Conservation (phyloP, 192 early-diverging fungal species). For the Phycomyces blakesleeanus region DNA sequence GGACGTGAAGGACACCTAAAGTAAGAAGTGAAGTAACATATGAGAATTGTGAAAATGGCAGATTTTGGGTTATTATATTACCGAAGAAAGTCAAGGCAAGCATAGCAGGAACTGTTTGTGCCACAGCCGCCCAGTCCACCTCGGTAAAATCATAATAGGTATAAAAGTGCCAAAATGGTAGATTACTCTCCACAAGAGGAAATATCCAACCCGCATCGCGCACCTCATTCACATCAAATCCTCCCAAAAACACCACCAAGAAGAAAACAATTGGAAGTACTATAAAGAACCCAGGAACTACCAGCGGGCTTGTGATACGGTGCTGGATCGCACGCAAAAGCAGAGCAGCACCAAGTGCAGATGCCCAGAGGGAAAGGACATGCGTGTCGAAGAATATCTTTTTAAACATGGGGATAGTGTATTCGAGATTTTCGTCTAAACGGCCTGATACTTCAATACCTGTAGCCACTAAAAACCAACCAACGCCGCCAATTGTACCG, state of each 20-base stretch:
- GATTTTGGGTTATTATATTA: background rate
- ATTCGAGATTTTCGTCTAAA: constrained; percentile 51
- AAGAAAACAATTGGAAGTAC: constrained; percentile 78
- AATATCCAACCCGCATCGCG: constrained; percentile 85
- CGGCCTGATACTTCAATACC: constrained; percentile 84
- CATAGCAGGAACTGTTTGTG: constrained; percentile 82
- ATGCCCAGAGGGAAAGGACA: constrained; percentile 76
- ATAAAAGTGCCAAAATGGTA: constrained; percentile 89
- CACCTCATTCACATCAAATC: constrained; percentile 60
- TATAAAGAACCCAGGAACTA: constrained; percentile 91
- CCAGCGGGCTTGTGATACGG: constrained; percentile 64
- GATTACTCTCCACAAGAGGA: constrained; percentile 59
- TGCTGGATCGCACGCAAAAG: constrained; percentile 69
- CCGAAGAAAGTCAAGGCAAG: constrained; percentile 91
- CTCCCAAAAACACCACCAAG: constrained; percentile 50
- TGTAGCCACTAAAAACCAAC: constrained; percentile 90
- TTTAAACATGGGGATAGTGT: constrained; percentile 55
- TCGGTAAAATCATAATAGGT: constrained; percentile 66
- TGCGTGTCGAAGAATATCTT: constrained; percentile 61
- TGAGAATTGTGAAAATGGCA: background rate
- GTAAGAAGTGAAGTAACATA: background rate
- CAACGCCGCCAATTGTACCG: constrained; percentile 93
- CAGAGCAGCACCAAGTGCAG: constrained; percentile 62
- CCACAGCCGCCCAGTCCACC: constrained; percentile 64
- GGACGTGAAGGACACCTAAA: constrained; percentile 86